Base-by-base conservation (phyloP, 1,284 basidiomycete genomes). In the Tilletiaria anomala region DNA sequence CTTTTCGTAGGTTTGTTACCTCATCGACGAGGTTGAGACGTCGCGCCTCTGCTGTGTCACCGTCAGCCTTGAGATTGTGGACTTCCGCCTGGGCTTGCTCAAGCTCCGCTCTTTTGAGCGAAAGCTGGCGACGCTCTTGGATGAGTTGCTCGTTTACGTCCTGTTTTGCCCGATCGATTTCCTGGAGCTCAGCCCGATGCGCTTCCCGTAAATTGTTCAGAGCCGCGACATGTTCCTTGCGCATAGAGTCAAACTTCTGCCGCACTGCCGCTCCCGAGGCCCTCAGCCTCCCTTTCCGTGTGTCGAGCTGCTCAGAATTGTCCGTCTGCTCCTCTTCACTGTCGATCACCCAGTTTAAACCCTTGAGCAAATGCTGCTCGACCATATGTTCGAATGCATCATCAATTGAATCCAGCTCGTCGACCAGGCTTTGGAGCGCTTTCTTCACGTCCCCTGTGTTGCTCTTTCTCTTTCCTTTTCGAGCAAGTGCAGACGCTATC, bases 11-110 rank as follows among this genome's bases (percentile, higher is more conserved):
- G 14, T 51, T 45, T 8, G 37, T 49, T n/a, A 62, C 46, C 32
- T 60, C 59, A 17, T 62, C 57, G 23, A 50, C 50, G 50, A 61
- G 56, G 36, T 61, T 61, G 24, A 56, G 41, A 6, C 57, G 48
- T 15, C 59, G 48, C 29, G 54, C 57, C 1, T 38, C 35, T 32
- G 60, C 57, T 12, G 50, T 47, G 22, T 61, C 57, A 10, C 53
- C 41, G 17, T 59, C 55, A 24, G 26, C 22, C 12, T 33, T 26
- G 16, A 43, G 34, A 18, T 18, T 18, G 4, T 38, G 31, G 12
- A 26, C 21, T 12, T 31, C 19, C 5, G 38, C 38, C n/a, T 29
- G 38, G 6, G 31, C 29, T 10, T 39, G 26, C 15, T 39, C 38
- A 8, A 29, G 8, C 26, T 29, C 26, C 8, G 26, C 26, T n/a